Percentiles rank a stretch among this genome's conserved stretches.
Evolutionary conservation across 2,329 filamentous ascomycete species (phyloP).

Genomic region (Hypoxylon sp.): DNA sequence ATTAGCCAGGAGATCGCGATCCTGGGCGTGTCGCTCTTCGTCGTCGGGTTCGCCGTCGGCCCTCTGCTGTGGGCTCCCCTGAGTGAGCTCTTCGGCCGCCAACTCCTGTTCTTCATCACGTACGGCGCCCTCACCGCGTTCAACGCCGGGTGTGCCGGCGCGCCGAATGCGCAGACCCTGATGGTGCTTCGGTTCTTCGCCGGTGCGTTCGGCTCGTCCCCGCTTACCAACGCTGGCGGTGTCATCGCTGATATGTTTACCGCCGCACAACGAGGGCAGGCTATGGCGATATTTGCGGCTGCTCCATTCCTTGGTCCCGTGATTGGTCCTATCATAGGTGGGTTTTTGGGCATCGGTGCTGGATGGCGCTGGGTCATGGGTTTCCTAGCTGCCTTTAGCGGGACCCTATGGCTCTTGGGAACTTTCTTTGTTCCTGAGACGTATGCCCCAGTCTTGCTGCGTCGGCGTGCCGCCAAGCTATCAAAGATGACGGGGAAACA

Average conservation of each 20-base stretch:
- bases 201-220: slow-evolving; percentile 66
- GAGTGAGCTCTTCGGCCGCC: slow-evolving; percentile 67
- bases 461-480: slow-evolving; percentile 64
- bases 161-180: slow-evolving; percentile 66
- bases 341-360: slow-evolving; percentile 71
- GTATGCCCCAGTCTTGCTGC: slow-evolving; percentile 69
- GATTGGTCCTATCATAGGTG: slow-evolving; percentile 73
- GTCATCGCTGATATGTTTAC: slow-evolving; percentile 68
- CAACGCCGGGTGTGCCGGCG: slow-evolving; percentile 67
- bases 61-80: slow-evolving; percentile 75
- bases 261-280: slow-evolving; percentile 63
- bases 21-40: slow-evolving; percentile 67
- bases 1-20: slow-evolving; percentile 62
- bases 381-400: slow-evolving; percentile 72
- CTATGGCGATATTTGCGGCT: slow-evolving; percentile 73
- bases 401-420: slow-evolving; percentile 67
- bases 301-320: slow-evolving; percentile 76
- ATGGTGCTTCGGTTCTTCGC: slow-evolving; percentile 74
- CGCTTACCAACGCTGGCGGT: slow-evolving; percentile 67
- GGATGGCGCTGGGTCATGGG: slow-evolving; percentile 79
- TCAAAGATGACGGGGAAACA: slow-evolving; percentile 66
- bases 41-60: slow-evolving; percentile 62
- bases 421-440: slow-evolving; percentile 68
- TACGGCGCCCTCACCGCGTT: slow-evolving; percentile 68
- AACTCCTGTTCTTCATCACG: slow-evolving; percentile 66